phyloP scores from a whole-genome alignment of 169 alveolate genomes.

The Plasmodium inui region DNA sequence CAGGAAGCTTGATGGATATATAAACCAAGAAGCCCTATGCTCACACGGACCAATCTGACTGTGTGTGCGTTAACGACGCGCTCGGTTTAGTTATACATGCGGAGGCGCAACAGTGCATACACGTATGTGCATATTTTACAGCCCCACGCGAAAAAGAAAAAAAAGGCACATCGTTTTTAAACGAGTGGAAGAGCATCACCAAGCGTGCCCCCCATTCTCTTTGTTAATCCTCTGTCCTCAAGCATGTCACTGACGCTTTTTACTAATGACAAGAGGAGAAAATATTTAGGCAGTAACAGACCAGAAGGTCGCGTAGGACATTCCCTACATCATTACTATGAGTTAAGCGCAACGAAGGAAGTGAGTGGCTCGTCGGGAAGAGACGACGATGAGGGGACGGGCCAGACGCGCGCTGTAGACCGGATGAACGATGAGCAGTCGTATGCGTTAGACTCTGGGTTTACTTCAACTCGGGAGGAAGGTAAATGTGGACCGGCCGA shows the following conservation, averaged over 20 bases:
- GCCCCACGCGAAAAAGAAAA: neutral
- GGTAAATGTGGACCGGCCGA: neutral
- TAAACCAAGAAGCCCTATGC: neutral
- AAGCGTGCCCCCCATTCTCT: neutral
- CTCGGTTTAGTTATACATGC: neutral
- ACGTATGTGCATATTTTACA: neutral
- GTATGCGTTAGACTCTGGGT: neutral
- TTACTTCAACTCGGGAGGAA: neutral
- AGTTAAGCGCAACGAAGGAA: neutral
- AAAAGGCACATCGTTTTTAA: neutral
- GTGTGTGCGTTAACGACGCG: neutral
- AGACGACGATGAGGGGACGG: conserved; percentile 10
- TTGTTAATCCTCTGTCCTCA: neutral
- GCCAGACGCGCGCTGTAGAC: neutral
- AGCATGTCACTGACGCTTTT: conserved; percentile 74
- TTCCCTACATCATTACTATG: conserved; percentile 71
- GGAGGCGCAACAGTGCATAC: neutral
- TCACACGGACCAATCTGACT: neutral
- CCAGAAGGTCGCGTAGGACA: conserved; percentile 72
- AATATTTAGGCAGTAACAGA: neutral
- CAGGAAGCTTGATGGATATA: neutral
- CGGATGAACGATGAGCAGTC: neutral
- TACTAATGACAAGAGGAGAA: conserved; percentile 20
- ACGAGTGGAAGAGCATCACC: neutral
- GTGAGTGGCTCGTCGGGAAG: neutral